Evolutionary conservation across 2,329 filamentous ascomycete species (phyloP), one percentile per base, ranked within the genome.

Genomic region (Lachnum nothofagi): DNA sequence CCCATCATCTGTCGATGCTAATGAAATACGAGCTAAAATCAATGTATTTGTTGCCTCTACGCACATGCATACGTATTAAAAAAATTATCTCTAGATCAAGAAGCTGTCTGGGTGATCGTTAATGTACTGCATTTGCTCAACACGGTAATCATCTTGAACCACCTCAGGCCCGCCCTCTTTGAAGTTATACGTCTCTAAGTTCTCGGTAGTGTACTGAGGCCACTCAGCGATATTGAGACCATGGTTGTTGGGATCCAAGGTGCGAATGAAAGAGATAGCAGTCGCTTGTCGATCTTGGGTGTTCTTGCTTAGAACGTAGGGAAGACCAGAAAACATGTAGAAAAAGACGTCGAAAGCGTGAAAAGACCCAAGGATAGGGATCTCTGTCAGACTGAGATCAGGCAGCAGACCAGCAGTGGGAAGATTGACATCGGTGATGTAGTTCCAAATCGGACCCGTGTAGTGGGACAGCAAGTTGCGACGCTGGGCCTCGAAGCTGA

Each of bases 381-480:
- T 2, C n/a, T 35, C 5, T 8, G 33, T 5, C 3, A 35, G 12
- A 16, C 33, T 16, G 33, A 35, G 33, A 12, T 35, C 12, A 0
- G 86, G 82, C 0, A 80, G 82, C 8, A 27, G 31, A 38, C 16
- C 40, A 4, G 31, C 23, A 12, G 16, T 9, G 14, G 82, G 0
- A 79, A 82, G 9, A 81, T 80, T 79, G 82, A 0, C 82, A 68
- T 1, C 90, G 74, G 67, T 88, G 16, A 16, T 8, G 16, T 35
- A 91, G 0, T 82, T 86, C 85, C 85, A 91, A 2, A 31, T n/a
- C 58, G 88, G 88, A 0, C 0, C 80, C 79, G 54, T 80, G 74
- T 10, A 69, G 66, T 1, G 67, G 42, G 0, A 63, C 60, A 20
- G 90, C 75, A 14, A 72, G 3, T 75, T 53, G 14, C 86, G 79